phyloP scores from a whole-genome alignment of 768 basidiomycete genomes.

The Lactifluus hygrophoroides region DNA sequence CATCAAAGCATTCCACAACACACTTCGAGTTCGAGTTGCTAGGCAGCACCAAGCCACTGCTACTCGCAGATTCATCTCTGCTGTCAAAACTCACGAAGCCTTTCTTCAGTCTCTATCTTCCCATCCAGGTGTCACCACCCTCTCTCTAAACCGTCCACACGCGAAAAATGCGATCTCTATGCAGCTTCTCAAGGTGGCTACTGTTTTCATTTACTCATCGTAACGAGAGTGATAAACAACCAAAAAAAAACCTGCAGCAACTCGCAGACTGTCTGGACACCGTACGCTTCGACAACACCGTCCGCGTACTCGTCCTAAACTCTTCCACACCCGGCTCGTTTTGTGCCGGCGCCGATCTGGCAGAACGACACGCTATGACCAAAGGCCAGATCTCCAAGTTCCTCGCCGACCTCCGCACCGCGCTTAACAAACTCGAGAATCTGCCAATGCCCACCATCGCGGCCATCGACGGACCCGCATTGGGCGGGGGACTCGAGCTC shows the following conservation, averaged over 20 bases:
- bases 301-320: slow-evolving; percentile 75
- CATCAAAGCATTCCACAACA: not conserved
- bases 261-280: slow-evolving; percentile 11
- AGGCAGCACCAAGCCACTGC: not conserved
- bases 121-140: slow-evolving; percentile 13
- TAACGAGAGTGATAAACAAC: too few species aligned
- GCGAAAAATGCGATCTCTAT: slow-evolving; percentile 19
- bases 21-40: not conserved
- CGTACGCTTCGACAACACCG: slow-evolving; percentile 41
- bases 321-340: slow-evolving; percentile 73
- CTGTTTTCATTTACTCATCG: too few species aligned
- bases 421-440: slow-evolving; percentile 67
- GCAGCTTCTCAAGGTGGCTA: slow-evolving; percentile 19
- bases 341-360: slow-evolving; percentile 88
- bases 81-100: slow-evolving; percentile 13
- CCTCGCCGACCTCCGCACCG: slow-evolving; percentile 60
- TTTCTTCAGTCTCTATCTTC: slow-evolving; percentile 12
- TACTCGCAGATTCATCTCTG: not conserved
- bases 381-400: slow-evolving; percentile 66
- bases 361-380: slow-evolving; percentile 79
- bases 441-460: slow-evolving; percentile 86
- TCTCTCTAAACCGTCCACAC: slow-evolving; percentile 16
- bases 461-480: slow-evolving; percentile 86
- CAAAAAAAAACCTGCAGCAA: too few species aligned
- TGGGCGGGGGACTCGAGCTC: slow-evolving; percentile 89